Conservation (phyloP, 1,284 basidiomycete species). For the Moesziomyces parantarcticus region DNA sequence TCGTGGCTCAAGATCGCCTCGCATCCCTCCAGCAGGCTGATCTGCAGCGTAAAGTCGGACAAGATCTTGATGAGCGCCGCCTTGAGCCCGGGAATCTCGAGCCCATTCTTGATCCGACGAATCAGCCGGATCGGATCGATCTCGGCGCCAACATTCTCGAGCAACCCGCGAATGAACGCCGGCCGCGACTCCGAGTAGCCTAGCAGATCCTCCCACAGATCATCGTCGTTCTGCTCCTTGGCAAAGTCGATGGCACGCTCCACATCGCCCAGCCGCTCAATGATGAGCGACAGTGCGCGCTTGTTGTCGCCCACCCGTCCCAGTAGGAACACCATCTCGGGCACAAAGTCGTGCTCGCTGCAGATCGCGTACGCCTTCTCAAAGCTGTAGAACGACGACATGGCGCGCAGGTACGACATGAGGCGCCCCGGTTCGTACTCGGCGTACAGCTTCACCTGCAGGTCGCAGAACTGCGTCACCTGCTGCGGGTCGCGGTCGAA, state of each 20-base stretch:
- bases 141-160: conserved; percentile 93
- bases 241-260: conserved; percentile 96
- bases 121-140: conserved; percentile 96
- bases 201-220: conserved; percentile 96
- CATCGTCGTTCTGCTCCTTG: conserved; percentile 95
- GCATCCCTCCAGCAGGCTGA: conserved; percentile 62
- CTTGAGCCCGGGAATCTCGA: conserved; percentile 94
- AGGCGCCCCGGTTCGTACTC: conserved; percentile 82
- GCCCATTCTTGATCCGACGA: conserved; percentile 90
- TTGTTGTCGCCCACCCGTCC: conserved; percentile 98
- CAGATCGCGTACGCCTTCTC: conserved; percentile 93
- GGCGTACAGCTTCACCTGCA: conserved; percentile 88
- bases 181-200: conserved; percentile 93
- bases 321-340: conserved; percentile 96
- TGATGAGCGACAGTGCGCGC: conserved; percentile 91
- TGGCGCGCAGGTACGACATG: conserved; percentile 87
- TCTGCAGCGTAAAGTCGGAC: conserved; percentile 87
- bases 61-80: conserved; percentile 94
- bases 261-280: conserved; percentile 93
- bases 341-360: conserved; percentile 84
- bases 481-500: conserved; percentile 87
- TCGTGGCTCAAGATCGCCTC: conserved; percentile 57
- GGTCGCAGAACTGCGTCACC: conserved; percentile 83
- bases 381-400: conserved; percentile 88
- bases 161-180: conserved; percentile 89